phyloP scores from a whole-genome alignment of 2,329 filamentous ascomycete species.

The Fusarium sp. region DNA sequence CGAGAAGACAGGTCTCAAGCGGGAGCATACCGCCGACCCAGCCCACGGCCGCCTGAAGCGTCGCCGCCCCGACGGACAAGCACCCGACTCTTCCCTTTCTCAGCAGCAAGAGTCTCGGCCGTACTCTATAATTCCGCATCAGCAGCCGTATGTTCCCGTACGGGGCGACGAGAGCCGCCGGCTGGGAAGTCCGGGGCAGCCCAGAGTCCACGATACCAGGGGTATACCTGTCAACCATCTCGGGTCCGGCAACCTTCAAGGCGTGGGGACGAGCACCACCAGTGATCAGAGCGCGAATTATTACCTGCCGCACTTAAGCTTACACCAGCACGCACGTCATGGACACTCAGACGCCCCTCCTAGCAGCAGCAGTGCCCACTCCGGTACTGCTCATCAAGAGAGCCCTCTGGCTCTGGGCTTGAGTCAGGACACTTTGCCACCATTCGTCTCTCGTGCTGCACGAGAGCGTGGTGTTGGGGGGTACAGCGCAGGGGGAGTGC shows the following conservation, averaged over 20 bases:
- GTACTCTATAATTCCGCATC: background rate
- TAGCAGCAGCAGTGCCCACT: background rate
- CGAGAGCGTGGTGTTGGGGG: background rate
- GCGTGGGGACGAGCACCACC: background rate
- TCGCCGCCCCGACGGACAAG: background rate
- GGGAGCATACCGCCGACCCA: slow-evolving; percentile 16
- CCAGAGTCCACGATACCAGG: background rate
- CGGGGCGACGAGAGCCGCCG: background rate
- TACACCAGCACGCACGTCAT: background rate
- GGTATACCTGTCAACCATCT: background rate
- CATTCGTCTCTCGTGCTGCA: slow-evolving; percentile 1
- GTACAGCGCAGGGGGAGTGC: background rate
- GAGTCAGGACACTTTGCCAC: slow-evolving; percentile 8
- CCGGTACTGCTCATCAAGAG: background rate
- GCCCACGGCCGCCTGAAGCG: slow-evolving; percentile 17
- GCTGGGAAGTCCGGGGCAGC: background rate
- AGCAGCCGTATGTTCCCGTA: background rate
- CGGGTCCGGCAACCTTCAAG: background rate
- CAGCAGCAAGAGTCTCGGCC: background rate
- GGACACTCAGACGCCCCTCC: slow-evolving; percentile 1
- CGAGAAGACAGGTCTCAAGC: slow-evolving; percentile 13
- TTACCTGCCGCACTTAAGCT: background rate
- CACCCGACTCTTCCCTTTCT: background rate
- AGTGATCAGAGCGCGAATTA: background rate
- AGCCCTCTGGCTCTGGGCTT: background rate